Conservation (phyloP, 1,139 yeast genomes). For the Suhomyces anneliseae region DNA sequence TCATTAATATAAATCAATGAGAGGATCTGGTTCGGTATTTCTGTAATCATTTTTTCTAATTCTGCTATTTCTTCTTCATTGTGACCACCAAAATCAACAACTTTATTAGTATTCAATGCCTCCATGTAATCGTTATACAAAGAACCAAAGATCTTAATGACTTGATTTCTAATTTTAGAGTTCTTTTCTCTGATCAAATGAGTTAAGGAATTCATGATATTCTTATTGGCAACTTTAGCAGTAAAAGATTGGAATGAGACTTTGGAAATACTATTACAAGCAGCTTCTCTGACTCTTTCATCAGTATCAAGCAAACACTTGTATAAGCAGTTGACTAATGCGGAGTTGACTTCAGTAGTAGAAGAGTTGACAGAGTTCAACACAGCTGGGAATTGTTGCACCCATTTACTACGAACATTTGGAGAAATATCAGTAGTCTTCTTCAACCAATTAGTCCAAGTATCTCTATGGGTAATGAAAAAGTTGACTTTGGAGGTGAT, state of each 20-base stretch:
- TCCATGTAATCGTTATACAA: conserved; percentile 45
- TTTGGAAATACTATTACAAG: conserved; percentile 50
- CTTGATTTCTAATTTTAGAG: conserved; percentile 60
- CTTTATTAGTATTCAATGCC: conserved; percentile 15
- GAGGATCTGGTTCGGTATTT: conserved; percentile 65
- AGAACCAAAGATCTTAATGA: conserved; percentile 56
- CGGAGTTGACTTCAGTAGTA: conserved; percentile 47
- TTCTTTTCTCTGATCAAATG: conserved; percentile 73
- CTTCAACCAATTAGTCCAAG: conserved; percentile 71
- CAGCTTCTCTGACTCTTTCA: conserved; percentile 66
- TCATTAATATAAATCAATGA: conserved; percentile 77
- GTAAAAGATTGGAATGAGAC: conserved; percentile 44
- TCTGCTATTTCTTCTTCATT: conserved; percentile 33
- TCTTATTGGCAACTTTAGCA: conserved; percentile 42
- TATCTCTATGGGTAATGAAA: conserved; percentile 54
- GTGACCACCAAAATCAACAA: conserved; percentile 32
- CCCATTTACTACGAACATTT: conserved; percentile 70
- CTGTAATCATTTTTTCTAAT: conserved; percentile 33
- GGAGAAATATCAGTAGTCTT: conserved; percentile 71
- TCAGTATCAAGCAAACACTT: conserved; percentile 76
- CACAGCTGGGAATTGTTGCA: conserved; percentile 46
- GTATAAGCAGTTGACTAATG: conserved; percentile 58
- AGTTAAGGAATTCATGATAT: conserved; percentile 54
- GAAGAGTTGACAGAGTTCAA: conserved; percentile 37
- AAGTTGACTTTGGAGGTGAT: conserved; percentile 51